Evolutionary conservation across 2,329 filamentous ascomycete species (phyloP).

Genomic region (Rasamsonia emersonii): DNA sequence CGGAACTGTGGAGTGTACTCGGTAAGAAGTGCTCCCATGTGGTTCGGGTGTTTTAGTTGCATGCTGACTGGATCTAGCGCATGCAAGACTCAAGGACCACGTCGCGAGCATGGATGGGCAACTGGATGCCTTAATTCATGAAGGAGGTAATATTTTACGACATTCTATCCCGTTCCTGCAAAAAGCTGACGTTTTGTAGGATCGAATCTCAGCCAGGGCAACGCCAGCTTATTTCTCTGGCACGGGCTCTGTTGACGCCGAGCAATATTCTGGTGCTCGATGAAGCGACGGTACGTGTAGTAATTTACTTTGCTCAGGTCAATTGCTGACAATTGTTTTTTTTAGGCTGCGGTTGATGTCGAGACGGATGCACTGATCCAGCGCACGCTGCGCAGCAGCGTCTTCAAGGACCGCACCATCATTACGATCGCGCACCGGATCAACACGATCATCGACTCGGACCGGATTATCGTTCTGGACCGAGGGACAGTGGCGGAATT

Average conservation of each 20-base stretch:
- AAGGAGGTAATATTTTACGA: conserved; percentile 61
- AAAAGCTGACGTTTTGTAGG: conserved; percentile 50
- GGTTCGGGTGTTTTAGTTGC: too few species aligned
- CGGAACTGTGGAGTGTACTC: conserved; percentile 90
- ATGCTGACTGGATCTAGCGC: conserved; percentile 52
- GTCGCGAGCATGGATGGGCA: conserved; percentile 78
- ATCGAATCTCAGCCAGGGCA: conserved; percentile 91
- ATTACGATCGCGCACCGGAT: conserved; percentile 98
- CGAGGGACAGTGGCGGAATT: conserved; percentile 87
- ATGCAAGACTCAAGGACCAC: conserved; percentile 88
- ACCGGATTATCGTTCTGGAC: conserved; percentile 89
- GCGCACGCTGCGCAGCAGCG: conserved; percentile 52
- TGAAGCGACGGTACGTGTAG: conserved; percentile 68
- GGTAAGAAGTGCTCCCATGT: too few species aligned
- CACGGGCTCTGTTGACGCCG: conserved; percentile 85
- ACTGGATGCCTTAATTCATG: conserved; percentile 80
- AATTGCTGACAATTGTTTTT: conserved; percentile 13
- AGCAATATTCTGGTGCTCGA: conserved; percentile 96
- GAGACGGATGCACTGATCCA: conserved; percentile 60
- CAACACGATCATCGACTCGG: conserved; percentile 85
- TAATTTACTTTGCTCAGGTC: background rate
- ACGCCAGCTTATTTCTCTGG: conserved; percentile 85
- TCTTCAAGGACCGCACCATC: conserved; percentile 87
- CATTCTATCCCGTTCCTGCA: background rate
- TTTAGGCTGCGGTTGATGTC: conserved; percentile 57